Percentiles rank a stretch among this genome's conserved stretches.
Conservation (phyloP, 225 moss, liverwort and hornwort species). For the Pseudoscleropodium purum region DNA sequence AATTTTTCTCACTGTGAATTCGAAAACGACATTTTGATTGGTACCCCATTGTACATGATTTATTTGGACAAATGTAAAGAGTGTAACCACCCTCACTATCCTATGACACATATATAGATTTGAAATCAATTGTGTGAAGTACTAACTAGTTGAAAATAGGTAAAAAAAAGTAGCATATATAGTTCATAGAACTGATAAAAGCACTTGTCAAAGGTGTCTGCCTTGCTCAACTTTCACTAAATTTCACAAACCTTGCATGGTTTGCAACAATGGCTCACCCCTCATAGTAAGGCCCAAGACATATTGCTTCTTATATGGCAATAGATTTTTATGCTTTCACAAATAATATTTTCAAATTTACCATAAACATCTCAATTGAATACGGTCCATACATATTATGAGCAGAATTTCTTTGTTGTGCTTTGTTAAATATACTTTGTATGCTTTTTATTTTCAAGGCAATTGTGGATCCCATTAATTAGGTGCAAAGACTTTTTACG, state of each 20-base stretch:
- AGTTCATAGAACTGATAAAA: background rate
- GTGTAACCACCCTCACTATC: accelerated
- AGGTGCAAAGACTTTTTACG: background rate
- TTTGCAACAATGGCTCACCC: accelerated
- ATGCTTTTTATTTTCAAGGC: no score
- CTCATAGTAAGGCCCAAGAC: accelerated
- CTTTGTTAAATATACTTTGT: background rate
- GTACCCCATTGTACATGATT: background rate
- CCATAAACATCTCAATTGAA: background rate
- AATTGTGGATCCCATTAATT: background rate
- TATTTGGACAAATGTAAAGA: background rate
- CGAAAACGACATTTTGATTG: no score
- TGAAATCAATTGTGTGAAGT: background rate
- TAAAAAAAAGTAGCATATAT: accelerated
- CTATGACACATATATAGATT: background rate
- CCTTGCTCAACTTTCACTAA: accelerated
- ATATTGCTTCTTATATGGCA: no score
- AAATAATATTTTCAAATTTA: background rate
- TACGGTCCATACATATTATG: no score
- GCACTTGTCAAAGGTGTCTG: accelerated
- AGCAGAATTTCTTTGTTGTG: accelerated
- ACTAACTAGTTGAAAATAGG: no score
- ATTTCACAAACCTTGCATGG: background rate
- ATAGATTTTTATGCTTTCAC: background rate
- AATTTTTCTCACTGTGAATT: no score